Evolutionary conservation across 768 basidiomycete species (phyloP).

Genomic region (Leccinum olivaceopallidum): DNA sequence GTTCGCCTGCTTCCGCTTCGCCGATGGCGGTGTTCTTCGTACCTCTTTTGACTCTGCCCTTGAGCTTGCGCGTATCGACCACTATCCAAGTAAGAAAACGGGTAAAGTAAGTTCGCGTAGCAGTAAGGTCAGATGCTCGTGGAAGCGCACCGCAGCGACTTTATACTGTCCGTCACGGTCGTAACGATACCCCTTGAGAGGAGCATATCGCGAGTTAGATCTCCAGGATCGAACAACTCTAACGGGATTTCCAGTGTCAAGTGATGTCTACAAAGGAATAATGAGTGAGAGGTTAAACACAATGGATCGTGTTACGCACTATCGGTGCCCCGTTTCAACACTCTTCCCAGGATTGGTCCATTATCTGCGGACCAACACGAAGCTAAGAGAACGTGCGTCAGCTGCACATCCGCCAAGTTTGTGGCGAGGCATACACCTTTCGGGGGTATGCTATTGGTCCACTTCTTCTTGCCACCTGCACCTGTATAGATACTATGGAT

Average conservation of each 20-base stretch:
- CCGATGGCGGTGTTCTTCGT: neutral
- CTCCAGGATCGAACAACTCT: conserved; percentile 30
- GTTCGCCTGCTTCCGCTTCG: neutral
- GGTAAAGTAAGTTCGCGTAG: conserved; percentile 6
- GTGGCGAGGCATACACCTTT: conserved; percentile 24
- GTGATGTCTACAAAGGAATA: conserved; percentile 19
- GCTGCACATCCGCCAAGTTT: neutral
- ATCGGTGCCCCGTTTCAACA: conserved; percentile 16
- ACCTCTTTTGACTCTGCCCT: neutral
- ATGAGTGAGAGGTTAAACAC: neutral
- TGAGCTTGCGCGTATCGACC: conserved; percentile 3
- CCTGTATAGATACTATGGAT: conserved; percentile 31
- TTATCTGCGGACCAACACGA: conserved; percentile 22
- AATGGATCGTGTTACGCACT: conserved; percentile 10
- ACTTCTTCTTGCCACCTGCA: conserved; percentile 21
- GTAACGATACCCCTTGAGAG: conserved; percentile 28
- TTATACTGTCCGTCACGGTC: conserved; percentile 30
- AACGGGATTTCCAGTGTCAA: conserved; percentile 18
- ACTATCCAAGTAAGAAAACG: conserved; percentile 20
- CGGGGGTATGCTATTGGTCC: conserved; percentile 8
- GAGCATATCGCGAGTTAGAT: conserved; percentile 27
- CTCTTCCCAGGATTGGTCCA: conserved; percentile 25
- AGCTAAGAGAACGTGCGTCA: conserved; percentile 8
- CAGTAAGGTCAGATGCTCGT: conserved; percentile 2
- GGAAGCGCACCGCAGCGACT: conserved; percentile 17